Percentiles rank a stretch among this genome's conserved stretches.
These are phyloP conservation scores for Russula brevipes DNA, from an alignment of 768 basidiomycete species.

Conservation along the genomic window DNA sequence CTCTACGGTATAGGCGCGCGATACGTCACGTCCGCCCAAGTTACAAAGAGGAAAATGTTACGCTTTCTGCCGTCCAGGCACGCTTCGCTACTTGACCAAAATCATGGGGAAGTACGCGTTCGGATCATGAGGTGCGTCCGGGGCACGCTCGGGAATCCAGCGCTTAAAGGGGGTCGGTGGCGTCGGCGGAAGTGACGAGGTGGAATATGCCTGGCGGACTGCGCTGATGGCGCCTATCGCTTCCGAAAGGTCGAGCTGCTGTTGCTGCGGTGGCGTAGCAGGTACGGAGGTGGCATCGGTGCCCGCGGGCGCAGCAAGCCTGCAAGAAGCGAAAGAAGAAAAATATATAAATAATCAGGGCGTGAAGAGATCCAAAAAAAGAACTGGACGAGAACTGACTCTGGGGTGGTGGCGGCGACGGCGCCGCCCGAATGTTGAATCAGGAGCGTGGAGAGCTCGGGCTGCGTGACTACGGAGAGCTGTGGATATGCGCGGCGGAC, in stretches of 20 bases:
- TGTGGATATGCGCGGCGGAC: conserved; percentile 90
- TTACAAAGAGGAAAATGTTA: neutral
- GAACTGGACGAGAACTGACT: conserved; percentile 37
- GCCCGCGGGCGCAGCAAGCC: conserved; percentile 28
- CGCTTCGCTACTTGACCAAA: conserved; percentile 37
- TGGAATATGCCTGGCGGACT: conserved; percentile 52
- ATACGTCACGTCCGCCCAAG: neutral
- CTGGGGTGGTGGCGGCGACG: conserved; percentile 28
- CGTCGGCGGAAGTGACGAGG: conserved; percentile 64
- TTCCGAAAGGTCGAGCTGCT: conserved; percentile 57
- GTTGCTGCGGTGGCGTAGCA: conserved; percentile 38
- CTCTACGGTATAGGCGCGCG: conserved; percentile 1
- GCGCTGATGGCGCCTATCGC: conserved; percentile 66
- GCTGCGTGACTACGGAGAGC: conserved; percentile 82
- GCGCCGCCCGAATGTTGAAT: conserved; percentile 66
- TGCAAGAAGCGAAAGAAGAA: neutral
- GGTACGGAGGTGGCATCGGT: conserved; percentile 41
- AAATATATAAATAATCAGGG: no score
- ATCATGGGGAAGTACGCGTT: conserved; percentile 82
- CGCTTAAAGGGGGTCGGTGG: conserved; percentile 63
- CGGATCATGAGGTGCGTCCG: conserved; percentile 78
- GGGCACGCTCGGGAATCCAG: conserved; percentile 69
- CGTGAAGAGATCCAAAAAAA: no score
- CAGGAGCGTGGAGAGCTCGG: conserved; percentile 72
- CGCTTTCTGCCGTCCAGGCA: conserved; percentile 30